Conservation (phyloP, 805 yeast genomes). For the Suhomyces kilbournensis region DNA sequence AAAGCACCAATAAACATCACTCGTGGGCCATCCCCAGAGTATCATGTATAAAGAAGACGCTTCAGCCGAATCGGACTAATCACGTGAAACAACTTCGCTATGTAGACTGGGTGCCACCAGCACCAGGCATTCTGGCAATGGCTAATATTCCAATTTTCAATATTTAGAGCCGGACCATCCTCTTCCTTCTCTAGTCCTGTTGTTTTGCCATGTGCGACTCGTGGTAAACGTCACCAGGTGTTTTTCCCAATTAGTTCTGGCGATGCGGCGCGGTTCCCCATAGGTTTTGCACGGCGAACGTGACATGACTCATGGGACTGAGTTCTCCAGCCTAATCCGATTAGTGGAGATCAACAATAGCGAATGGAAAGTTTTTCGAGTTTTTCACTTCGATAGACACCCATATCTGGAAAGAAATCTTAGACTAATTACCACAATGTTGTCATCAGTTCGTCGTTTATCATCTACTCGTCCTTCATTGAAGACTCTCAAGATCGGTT, state of each 20-base stretch:
- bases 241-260: background rate
- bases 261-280: background rate
- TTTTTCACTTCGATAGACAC: background rate
- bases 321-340: background rate
- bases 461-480: conserved; percentile 29
- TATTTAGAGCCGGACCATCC: no score
- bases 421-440: conserved; percentile 10
- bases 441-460: conserved; percentile 28
- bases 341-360: background rate
- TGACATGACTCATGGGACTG: conserved; percentile 7
- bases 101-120: background rate
- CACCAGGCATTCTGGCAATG: background rate
- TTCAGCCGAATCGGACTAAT: background rate
- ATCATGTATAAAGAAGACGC: background rate
- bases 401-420: background rate
- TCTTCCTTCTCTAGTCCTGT: background rate
- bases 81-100: background rate
- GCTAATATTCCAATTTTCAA: no score
- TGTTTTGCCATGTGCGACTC: background rate
- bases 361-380: background rate
- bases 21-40: background rate
- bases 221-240: background rate
- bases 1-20: background rate
- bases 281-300: conserved; percentile 2
- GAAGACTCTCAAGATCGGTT: conserved; percentile 47